Percentiles rank a stretch among this genome's conserved stretches.
phyloP scores from a whole-genome alignment of 345 rosid genomes.

The Eucalyptus coolabah region DNA sequence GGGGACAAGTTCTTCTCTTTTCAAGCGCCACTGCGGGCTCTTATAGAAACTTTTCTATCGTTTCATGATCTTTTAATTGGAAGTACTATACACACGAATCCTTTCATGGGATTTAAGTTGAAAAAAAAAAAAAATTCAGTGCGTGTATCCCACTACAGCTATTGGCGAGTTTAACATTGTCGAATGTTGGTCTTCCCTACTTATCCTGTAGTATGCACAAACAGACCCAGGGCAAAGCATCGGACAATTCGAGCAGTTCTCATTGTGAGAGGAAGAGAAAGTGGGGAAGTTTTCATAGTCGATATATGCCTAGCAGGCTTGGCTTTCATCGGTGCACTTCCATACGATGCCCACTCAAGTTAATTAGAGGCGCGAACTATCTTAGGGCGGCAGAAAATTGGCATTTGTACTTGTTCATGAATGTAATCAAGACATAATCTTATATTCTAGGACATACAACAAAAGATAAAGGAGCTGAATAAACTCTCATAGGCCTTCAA shows the following conservation, averaged over 20 bases:
- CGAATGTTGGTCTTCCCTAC: neutral
- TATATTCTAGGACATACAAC: neutral
- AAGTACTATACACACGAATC: neutral
- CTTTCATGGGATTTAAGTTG: neutral
- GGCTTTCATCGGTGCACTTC: neutral
- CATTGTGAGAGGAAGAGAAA: neutral
- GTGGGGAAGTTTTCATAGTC: neutral
- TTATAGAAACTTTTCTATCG: neutral
- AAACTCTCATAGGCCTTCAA: neutral
- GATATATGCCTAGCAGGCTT: neutral
- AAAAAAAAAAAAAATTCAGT: neutral
- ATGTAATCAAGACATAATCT: neutral
- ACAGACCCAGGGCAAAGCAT: neutral
- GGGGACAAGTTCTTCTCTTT: neutral
- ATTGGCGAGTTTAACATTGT: neutral
- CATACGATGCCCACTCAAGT: neutral
- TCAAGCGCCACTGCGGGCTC: neutral
- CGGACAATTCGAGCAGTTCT: neutral
- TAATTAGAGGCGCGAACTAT: neutral
- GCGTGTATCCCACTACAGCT: neutral
- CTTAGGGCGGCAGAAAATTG: neutral
- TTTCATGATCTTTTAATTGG: neutral
- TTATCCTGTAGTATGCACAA: neutral
- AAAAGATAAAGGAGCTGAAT: neutral
- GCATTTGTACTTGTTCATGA: neutral